These are phyloP conservation scores for Aspergillus baeticus DNA, from an alignment of 495 filamentous ascomycete genomes.

Conservation along the genomic window DNA sequence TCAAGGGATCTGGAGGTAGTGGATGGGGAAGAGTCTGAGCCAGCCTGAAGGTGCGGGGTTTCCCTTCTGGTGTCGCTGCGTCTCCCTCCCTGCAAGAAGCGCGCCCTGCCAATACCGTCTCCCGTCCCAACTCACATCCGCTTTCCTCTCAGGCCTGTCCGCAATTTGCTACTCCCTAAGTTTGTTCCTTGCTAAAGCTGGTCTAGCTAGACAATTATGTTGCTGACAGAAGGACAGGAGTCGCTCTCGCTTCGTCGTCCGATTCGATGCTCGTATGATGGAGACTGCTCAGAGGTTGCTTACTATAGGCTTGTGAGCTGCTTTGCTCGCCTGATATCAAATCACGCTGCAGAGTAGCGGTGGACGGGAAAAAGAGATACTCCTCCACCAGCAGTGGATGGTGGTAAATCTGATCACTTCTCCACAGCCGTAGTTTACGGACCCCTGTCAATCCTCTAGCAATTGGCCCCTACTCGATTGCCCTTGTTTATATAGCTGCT, in stretches of 20 bases:
- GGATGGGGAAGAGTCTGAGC: too few species aligned
- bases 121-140: not conserved
- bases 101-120: too few species aligned
- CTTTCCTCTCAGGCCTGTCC: not conserved
- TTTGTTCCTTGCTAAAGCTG: not conserved
- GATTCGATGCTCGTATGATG: not conserved
- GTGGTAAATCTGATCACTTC: constrained; percentile 6
- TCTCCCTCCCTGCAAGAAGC: not conserved
- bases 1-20: too few species aligned
- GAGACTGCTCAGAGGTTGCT: not conserved
- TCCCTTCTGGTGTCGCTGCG: not conserved
- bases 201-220: not conserved
- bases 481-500: constrained; percentile 9
- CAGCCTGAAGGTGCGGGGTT: too few species aligned
- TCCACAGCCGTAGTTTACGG: not conserved
- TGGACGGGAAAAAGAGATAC: constrained; percentile 1
- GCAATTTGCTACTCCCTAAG: not conserved
- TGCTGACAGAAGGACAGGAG: constrained; percentile 1
- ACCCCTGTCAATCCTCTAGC: not conserved
- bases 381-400: constrained; percentile 6
- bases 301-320: not conserved
- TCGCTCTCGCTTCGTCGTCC: not conserved
- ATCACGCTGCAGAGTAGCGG: not conserved
- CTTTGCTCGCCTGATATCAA: not conserved
- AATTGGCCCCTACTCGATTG: not conserved